Evolutionary conservation across 2,329 filamentous ascomycete genomes (phyloP).

Genomic region (Paradendryphiella salina): DNA sequence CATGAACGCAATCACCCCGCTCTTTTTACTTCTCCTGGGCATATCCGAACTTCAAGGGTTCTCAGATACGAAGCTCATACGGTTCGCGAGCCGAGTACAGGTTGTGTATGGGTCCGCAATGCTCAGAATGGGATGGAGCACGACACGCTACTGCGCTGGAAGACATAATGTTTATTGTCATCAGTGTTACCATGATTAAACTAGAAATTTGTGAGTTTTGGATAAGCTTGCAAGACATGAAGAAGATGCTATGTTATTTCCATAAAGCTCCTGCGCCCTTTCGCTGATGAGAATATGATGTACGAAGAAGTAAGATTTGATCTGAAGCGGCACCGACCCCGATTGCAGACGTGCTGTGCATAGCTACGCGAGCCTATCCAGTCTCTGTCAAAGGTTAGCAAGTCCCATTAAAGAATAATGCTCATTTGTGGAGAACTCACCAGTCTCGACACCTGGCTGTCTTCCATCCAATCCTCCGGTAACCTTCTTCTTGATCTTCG

Average conservation of each 20-base stretch:
- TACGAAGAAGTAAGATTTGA: not conserved
- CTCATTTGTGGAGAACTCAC: slow-evolving; percentile 28
- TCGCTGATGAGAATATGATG: not conserved
- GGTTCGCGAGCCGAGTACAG: too few relatives aligned
- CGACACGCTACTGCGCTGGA: too few relatives aligned
- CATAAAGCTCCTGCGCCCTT: not conserved
- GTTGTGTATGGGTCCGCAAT: too few relatives aligned
- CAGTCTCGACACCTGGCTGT: slow-evolving; percentile 84
- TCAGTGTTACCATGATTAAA: not conserved
- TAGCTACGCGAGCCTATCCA: slow-evolving; percentile 7
- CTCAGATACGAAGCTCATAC: too few relatives aligned
- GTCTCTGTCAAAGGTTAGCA: slow-evolving; percentile 32
- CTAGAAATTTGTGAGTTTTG: not conserved
- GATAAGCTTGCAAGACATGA: not conserved
- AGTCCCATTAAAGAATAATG: slow-evolving; percentile 6
- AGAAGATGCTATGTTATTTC: not conserved
- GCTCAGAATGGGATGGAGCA: not conserved
- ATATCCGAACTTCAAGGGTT: too few relatives aligned
- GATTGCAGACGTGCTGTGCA: not conserved
- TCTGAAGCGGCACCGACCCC: not conserved
- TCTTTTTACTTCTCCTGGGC: not conserved
- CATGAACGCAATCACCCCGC: not conserved
- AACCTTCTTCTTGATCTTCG: slow-evolving; percentile 75
- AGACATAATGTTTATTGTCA: not conserved
- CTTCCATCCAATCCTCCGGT: slow-evolving; percentile 72